These are phyloP conservation scores for Aspergillus affinis DNA, from an alignment of 495 filamentous ascomycete genomes.

Conservation along the genomic window DNA sequence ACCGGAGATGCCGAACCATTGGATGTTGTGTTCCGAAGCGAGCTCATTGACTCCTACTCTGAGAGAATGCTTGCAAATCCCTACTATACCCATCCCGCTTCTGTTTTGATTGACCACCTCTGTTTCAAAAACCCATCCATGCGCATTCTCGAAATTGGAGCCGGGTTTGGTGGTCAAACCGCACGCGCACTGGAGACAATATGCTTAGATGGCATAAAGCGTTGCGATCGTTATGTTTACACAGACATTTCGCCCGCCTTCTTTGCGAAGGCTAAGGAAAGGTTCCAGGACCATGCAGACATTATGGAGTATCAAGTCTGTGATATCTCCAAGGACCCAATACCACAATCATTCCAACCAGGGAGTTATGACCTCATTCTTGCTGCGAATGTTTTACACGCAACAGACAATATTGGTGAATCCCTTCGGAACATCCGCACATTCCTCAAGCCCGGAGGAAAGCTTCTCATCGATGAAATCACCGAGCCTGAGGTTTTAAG, in stretches of 20 bases:
- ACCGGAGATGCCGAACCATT: background rate
- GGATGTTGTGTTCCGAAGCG: slow-evolving; percentile 1
- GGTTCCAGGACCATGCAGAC: no score
- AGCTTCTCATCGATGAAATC: background rate
- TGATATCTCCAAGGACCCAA: no score
- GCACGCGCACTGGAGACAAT: no score
- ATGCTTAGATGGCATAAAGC: no score
- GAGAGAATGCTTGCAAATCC: background rate
- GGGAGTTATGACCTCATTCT: background rate
- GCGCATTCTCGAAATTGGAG: no score
- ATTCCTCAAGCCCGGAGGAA: slow-evolving; percentile 4
- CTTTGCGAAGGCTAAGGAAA: no score
- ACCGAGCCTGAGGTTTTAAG: background rate
- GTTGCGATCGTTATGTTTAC: no score
- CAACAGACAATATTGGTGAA: background rate
- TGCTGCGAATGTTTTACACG: slow-evolving; percentile 1
- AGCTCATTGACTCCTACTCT: background rate
- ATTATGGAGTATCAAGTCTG: no score
- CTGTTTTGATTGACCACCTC: background rate
- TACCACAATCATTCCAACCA: no score
- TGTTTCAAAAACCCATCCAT: no score
- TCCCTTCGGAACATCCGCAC: background rate
- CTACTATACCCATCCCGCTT: slow-evolving; percentile 3
- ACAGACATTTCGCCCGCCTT: no score
- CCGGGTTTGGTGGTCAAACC: no score